Evolutionary conservation across 2,329 filamentous ascomycete genomes (phyloP).

Genomic region (Neoscytalidium dimidiatum): DNA sequence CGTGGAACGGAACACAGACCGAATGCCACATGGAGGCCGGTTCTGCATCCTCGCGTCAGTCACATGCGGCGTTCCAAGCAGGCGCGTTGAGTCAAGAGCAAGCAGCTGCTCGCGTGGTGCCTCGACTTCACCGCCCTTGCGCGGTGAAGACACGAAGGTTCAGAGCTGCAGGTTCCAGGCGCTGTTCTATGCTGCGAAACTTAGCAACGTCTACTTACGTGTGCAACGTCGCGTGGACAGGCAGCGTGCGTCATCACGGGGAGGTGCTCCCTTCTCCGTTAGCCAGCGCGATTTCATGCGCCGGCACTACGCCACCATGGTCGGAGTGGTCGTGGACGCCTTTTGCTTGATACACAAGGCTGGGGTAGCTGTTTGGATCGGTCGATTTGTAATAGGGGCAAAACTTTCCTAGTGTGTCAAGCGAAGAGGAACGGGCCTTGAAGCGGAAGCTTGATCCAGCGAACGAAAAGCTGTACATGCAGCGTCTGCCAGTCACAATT

Average conservation of each 20-base stretch:
- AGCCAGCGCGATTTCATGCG: not conserved
- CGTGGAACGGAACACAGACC: not conserved
- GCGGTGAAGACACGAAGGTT: not conserved
- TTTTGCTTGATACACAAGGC: not conserved
- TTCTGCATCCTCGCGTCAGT: not conserved
- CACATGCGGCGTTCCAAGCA: not conserved
- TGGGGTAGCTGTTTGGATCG: not conserved
- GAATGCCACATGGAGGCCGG: not conserved
- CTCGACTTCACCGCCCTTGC: not conserved
- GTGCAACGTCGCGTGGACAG: not conserved
- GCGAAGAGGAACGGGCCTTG: not conserved
- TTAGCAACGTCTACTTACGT: not conserved
- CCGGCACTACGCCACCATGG: not conserved
- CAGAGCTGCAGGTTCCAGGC: not conserved
- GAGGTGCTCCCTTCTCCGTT: not conserved
- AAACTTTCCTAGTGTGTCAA: not conserved
- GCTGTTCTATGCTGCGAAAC: not conserved
- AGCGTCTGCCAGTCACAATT: not conserved
- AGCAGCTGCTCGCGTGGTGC: not conserved
- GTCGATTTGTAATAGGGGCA: not conserved
- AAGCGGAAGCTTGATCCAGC: not conserved
- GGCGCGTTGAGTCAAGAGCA: not conserved
- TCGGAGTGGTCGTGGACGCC: not conserved
- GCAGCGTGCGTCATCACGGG: constrained; percentile 1
- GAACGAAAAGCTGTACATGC: not conserved